Evolutionary conservation across 805 yeast genomes (phyloP).

Genomic region (Suhomyces sp.): DNA sequence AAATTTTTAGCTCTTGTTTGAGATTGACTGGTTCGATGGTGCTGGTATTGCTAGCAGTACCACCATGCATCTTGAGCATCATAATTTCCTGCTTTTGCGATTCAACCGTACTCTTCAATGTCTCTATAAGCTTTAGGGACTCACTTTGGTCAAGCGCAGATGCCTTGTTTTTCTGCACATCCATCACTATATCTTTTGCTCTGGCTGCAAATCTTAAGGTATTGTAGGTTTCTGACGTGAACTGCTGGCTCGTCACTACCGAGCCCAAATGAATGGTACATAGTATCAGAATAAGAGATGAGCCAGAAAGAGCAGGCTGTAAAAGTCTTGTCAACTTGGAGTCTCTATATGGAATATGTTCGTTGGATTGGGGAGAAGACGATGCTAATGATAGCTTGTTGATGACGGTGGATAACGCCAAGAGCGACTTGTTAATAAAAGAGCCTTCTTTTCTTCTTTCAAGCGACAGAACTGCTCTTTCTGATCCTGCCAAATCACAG

Average conservation of each 20-base stretch:
- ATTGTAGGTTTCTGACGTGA: conserved; percentile 75
- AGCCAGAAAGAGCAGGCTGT: conserved; percentile 90
- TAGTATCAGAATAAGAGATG: conserved; percentile 75
- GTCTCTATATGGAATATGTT: conserved; percentile 90
- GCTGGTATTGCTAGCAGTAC: neutral
- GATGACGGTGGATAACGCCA: conserved; percentile 91
- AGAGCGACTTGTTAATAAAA: conserved; percentile 82
- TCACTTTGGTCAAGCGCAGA: conserved; percentile 41
- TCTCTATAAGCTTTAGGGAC: conserved; percentile 43
- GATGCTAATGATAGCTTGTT: conserved; percentile 57
- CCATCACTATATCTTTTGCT: conserved; percentile 79
- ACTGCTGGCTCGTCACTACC: conserved; percentile 28
- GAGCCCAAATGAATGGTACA: conserved; percentile 79
- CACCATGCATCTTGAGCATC: conserved; percentile 15
- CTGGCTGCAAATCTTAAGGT: conserved; percentile 90
- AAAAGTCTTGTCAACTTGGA: conserved; percentile 85
- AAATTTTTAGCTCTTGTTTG: conserved; percentile 5
- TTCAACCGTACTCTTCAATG: conserved; percentile 58
- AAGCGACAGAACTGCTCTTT: conserved; percentile 60
- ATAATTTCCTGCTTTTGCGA: conserved; percentile 54
- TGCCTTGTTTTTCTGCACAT: conserved; percentile 54
- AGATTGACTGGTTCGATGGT: neutral
- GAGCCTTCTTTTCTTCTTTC: conserved; percentile 94
- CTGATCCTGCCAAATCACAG: conserved; percentile 98
- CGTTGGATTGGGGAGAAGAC: conserved; percentile 20